Conservation (phyloP, 176 grass and related monocot species). For the Triticum monococcum region DNA sequence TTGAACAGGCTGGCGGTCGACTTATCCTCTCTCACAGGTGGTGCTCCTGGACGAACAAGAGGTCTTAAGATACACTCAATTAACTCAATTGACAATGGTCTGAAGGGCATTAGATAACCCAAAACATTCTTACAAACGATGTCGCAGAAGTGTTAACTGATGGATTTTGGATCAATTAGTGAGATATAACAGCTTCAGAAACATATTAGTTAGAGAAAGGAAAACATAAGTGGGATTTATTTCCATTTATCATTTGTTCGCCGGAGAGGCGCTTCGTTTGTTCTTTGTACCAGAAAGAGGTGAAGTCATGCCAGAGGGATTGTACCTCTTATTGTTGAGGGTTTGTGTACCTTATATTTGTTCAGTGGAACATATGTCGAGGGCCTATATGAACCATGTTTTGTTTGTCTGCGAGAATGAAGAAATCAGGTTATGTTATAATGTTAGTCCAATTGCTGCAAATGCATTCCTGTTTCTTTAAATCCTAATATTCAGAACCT, state of each 20-base stretch:
- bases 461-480: not conserved
- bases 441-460: not conserved
- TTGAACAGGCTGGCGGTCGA: conserved; percentile 48
- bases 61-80: conserved; percentile 39
- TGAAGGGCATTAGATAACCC: conserved; percentile 33
- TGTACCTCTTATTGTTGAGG: conserved; percentile 38
- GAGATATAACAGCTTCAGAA: conserved; percentile 31
- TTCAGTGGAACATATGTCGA: conserved; percentile 18
- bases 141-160: conserved; percentile 27
- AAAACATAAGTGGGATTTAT: conserved; percentile 31
- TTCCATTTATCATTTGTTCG: conserved; percentile 47
- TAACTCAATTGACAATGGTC: conserved; percentile 26
- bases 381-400: not conserved
- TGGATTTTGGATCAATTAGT: conserved; percentile 41
- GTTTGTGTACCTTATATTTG: conserved; percentile 20
- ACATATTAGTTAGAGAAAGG: conserved; percentile 32
- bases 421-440: not conserved
- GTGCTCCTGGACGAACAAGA: conserved; percentile 79
- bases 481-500: not conserved
- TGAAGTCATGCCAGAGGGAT: conserved; percentile 24
- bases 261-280: not conserved
- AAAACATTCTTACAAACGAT: conserved; percentile 37
- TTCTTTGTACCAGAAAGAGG: conserved; percentile 22
- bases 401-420: not conserved
- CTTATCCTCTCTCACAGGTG: conserved; percentile 60